These are phyloP conservation scores for Kurtzmaniella natalensis DNA, from an alignment of 1,139 yeast species.

Conservation along the genomic window DNA sequence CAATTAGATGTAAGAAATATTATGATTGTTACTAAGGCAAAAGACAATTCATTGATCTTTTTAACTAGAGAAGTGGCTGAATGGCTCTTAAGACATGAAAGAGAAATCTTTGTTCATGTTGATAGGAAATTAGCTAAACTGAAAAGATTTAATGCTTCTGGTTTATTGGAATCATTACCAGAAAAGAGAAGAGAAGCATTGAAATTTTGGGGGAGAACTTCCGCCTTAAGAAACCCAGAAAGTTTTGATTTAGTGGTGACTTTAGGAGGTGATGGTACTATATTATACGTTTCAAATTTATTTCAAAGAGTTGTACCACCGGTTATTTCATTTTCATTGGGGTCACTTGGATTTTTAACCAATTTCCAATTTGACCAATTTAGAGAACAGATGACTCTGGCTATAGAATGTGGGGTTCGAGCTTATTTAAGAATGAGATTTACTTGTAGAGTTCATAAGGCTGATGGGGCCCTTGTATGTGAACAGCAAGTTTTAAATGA, in stretches of 20 bases:
- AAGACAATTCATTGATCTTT: constrained; percentile 72
- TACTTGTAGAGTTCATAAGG: constrained; percentile 59
- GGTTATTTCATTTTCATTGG: constrained; percentile 75
- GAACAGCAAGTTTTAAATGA: constrained; percentile 83
- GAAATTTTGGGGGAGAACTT: constrained; percentile 63
- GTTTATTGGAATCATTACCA: constrained; percentile 37
- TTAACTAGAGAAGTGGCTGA: constrained; percentile 75
- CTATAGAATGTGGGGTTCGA: constrained; percentile 64
- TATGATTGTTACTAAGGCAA: constrained; percentile 80
- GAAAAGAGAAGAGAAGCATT: constrained; percentile 30
- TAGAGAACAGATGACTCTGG: constrained; percentile 49
- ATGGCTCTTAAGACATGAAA: constrained; percentile 55
- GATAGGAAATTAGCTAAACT: constrained; percentile 61
- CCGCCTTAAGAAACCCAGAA: constrained; percentile 54
- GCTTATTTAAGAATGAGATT: constrained; percentile 81
- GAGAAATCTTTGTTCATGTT: constrained; percentile 60
- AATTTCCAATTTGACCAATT: constrained; percentile 72
- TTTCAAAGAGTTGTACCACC: constrained; percentile 86
- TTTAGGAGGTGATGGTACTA: constrained; percentile 90
- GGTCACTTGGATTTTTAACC: constrained; percentile 79
- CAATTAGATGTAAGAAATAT: constrained; percentile 65
- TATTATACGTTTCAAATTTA: constrained; percentile 69
- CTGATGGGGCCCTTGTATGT: constrained; percentile 56
- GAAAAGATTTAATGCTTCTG: constrained; percentile 54
- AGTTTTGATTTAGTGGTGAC: constrained; percentile 74